Conservation (phyloP, 768 basidiomycete species). For the Jaapia argillacea region DNA sequence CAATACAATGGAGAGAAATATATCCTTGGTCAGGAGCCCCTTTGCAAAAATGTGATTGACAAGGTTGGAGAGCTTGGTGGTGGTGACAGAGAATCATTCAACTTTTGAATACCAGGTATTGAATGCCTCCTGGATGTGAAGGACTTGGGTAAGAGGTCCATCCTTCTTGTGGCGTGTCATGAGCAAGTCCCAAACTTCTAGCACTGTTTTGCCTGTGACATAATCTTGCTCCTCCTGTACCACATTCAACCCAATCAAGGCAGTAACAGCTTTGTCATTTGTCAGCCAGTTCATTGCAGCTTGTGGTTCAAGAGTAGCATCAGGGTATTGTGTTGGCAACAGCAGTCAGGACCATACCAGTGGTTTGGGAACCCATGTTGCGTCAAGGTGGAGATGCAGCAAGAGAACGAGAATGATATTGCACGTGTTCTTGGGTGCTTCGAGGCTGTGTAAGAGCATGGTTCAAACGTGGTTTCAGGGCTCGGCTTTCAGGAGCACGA, state of each 20-base stretch:
- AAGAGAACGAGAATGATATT: too few relatives aligned
- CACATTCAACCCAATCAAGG: background rate
- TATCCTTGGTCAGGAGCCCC: conserved; percentile 8
- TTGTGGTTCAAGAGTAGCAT: background rate
- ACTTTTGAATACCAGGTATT: conserved; percentile 2
- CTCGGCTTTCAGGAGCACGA: too few relatives aligned
- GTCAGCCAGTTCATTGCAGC: conserved; percentile 2
- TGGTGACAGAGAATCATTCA: conserved; percentile 2
- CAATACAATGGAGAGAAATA: conserved; percentile 8
- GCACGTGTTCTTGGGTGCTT: too few relatives aligned
- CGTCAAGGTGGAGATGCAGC: too few relatives aligned
- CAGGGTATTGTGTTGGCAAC: too few relatives aligned
- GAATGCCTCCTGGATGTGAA: conserved; percentile 10
- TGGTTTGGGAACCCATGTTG: too few relatives aligned
- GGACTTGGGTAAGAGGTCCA: conserved; percentile 11
- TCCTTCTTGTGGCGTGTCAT: conserved; percentile 9
- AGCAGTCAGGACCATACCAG: too few relatives aligned
- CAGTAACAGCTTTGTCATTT: conserved; percentile 5
- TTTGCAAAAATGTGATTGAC: conserved; percentile 11
- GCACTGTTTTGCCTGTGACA: background rate
- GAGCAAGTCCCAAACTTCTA: conserved; percentile 7
- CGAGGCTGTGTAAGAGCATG: too few relatives aligned
- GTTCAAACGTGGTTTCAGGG: too few relatives aligned
- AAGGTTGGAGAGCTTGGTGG: conserved; percentile 5
- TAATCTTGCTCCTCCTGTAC: background rate